These are phyloP conservation scores for Coniosporium tulheliwenetii DNA, from an alignment of 2,329 filamentous ascomycete species.

Conservation along the genomic window DNA sequence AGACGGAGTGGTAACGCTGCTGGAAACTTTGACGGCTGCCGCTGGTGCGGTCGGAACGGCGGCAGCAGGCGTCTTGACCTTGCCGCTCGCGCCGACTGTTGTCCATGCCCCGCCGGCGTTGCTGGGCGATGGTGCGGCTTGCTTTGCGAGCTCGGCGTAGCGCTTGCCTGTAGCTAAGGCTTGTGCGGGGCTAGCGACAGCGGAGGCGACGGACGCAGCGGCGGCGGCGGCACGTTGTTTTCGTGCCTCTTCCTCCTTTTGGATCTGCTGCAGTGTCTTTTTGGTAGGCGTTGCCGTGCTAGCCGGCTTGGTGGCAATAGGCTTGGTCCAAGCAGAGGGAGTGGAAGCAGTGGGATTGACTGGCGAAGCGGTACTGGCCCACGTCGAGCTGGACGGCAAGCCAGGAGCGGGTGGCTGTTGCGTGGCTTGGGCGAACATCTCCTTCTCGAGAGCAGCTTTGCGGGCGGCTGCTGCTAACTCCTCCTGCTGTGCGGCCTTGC, in stretches of 20 bases:
- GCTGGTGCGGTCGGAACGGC: slow-evolving; percentile 35
- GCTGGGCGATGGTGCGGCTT: slow-evolving; percentile 35
- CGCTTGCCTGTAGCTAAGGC: slow-evolving; percentile 52
- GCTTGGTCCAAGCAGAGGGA: slow-evolving; percentile 50
- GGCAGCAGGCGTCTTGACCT: slow-evolving; percentile 60
- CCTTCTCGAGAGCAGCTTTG: slow-evolving; percentile 65
- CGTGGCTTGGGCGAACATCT: slow-evolving; percentile 49
- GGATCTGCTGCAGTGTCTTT: slow-evolving; percentile 91
- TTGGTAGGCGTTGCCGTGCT: slow-evolving; percentile 37
- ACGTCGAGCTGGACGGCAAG: slow-evolving; percentile 75
- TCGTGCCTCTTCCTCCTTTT: slow-evolving; percentile 82
- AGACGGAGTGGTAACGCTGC: slow-evolving; percentile 24
- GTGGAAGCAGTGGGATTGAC: slow-evolving; percentile 38
- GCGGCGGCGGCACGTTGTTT: slow-evolving; percentile 56
- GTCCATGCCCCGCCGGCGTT: slow-evolving; percentile 61
- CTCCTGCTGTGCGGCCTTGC: slow-evolving; percentile 79
- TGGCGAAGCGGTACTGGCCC: slow-evolving; percentile 63
- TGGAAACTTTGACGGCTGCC: slow-evolving; percentile 31
- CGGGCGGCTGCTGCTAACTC: slow-evolving; percentile 64
- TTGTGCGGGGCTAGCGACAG: slow-evolving; percentile 25
- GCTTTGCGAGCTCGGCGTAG: slow-evolving; percentile 87
- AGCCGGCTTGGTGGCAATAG: slow-evolving; percentile 34
- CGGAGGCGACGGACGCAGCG: slow-evolving; percentile 26
- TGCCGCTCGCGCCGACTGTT: slow-evolving; percentile 86
- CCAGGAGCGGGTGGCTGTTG: slow-evolving; percentile 51